These are phyloP conservation scores for apple (Malus domestica) DNA, from an alignment of 306 rosid genomes.

Conservation along the genomic window DNA sequence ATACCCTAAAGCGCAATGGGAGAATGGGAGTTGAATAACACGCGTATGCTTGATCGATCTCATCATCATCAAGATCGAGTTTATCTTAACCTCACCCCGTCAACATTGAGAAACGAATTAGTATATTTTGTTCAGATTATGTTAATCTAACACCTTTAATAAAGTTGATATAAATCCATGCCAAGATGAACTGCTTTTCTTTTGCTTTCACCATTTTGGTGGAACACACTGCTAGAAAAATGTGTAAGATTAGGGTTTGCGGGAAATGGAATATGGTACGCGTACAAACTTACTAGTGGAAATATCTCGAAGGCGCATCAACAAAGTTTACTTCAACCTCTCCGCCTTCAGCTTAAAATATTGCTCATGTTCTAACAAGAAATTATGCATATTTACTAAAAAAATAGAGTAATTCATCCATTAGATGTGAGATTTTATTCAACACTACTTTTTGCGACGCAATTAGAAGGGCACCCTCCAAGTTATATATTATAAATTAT, in stretches of 20 bases:
- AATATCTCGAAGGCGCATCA: not conserved
- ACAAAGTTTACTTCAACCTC: not conserved
- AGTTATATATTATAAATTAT: no score
- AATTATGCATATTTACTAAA: not conserved
- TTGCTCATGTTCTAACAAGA: not conserved
- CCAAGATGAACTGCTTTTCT: not conserved
- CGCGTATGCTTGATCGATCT: slow-evolving; percentile 17
- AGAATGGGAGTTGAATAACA: slow-evolving; percentile 26
- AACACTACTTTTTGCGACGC: no score
- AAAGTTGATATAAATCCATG: slow-evolving; percentile 22
- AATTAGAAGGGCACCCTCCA: no score
- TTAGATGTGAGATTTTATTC: no score
- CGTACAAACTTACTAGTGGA: not conserved
- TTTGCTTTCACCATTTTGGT: not conserved
- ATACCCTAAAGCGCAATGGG: slow-evolving; percentile 19
- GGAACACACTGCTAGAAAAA: not conserved
- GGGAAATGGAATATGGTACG: not conserved
- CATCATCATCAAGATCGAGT: slow-evolving; percentile 15
- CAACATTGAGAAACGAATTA: slow-evolving; percentile 12
- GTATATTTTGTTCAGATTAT: slow-evolving; percentile 31
- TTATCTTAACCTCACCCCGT: slow-evolving; percentile 24
- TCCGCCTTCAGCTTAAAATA: not conserved
- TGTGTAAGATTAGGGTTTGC: not conserved
- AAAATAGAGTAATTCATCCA: not conserved
- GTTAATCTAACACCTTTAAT: slow-evolving; percentile 28